Evolutionary conservation across 179 eudicot species (phyloP).

Genomic region (Monotropa hypopitys): DNA sequence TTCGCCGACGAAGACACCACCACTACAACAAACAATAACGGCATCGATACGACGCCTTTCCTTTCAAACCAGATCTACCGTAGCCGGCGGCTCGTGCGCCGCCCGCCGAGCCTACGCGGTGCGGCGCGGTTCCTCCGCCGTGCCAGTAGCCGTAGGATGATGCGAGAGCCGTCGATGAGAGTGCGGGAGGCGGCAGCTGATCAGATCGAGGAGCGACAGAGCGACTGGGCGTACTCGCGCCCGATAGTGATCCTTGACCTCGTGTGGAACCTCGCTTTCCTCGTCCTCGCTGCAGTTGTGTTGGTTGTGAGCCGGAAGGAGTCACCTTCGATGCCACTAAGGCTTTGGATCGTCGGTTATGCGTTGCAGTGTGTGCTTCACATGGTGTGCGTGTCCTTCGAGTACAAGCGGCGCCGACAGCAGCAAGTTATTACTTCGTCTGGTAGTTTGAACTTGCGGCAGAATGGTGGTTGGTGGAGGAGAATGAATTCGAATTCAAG

Average conservation of each 20-base stretch:
- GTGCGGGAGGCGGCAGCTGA: constrained; percentile 82
- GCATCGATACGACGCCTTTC: constrained; percentile 36
- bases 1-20: constrained; percentile 6
- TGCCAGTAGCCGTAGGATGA: constrained; percentile 45
- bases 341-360: constrained; percentile 74
- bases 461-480: constrained; percentile 3
- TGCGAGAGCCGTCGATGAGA: constrained; percentile 64
- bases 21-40: constrained; percentile 2
- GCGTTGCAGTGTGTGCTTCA: constrained; percentile 58
- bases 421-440: not conserved
- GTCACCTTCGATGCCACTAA: constrained; percentile 41
- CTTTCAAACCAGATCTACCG: constrained; percentile 28
- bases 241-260: constrained; percentile 70
- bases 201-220: constrained; percentile 81
- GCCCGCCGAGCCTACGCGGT: constrained; percentile 52
- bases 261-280: constrained; percentile 57
- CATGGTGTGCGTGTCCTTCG: constrained; percentile 56
- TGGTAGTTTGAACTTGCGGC: constrained; percentile 7
- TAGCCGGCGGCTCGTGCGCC: constrained; percentile 29
- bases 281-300: constrained; percentile 28
- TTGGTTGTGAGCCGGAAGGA: constrained; percentile 37
- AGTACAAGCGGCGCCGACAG: constrained; percentile 43
- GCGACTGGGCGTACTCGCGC: constrained; percentile 80
- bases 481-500: constrained; percentile 40
- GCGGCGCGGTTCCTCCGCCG: constrained; percentile 76